Evolutionary conservation across 2,329 filamentous ascomycete species (phyloP).

Genomic region (Tympanopsis confertula): DNA sequence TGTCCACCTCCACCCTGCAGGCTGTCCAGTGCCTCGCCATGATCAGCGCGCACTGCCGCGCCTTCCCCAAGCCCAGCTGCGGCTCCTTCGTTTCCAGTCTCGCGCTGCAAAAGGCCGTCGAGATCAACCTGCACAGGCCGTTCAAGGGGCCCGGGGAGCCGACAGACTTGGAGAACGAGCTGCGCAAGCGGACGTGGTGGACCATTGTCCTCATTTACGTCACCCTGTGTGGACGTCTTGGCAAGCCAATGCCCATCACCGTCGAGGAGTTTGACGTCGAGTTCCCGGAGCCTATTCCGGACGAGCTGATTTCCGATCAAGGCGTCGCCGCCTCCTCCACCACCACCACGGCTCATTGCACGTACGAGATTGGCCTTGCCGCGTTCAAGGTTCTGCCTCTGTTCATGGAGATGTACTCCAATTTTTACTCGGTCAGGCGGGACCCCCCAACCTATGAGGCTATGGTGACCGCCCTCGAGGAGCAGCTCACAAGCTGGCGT

Average conservation of each 20-base stretch:
- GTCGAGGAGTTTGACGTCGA: slow-evolving; percentile 70
- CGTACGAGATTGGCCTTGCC: slow-evolving; percentile 54
- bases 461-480: slow-evolving; percentile 54
- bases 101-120: slow-evolving; percentile 58
- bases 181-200: slow-evolving; percentile 73
- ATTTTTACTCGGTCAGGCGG: slow-evolving; percentile 60
- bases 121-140: slow-evolving; percentile 66
- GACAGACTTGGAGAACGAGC: slow-evolving; percentile 56
- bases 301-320: slow-evolving; percentile 56
- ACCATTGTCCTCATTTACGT: slow-evolving; percentile 53
- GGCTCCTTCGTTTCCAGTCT: slow-evolving; percentile 57
- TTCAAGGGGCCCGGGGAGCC: slow-evolving; percentile 33
- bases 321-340: slow-evolving; percentile 45
- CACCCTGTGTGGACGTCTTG: slow-evolving; percentile 64
- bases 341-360: slow-evolving; percentile 44
- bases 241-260: slow-evolving; percentile 64
- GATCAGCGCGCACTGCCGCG: slow-evolving; percentile 61
- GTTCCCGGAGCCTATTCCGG: slow-evolving; percentile 59
- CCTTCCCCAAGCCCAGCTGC: slow-evolving; percentile 69
- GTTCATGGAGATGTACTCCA: slow-evolving; percentile 63
- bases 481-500: slow-evolving; percentile 49
- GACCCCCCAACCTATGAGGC: slow-evolving; percentile 51
- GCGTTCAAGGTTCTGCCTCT: slow-evolving; percentile 54
- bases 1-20: slow-evolving; percentile 46
- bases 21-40: slow-evolving; percentile 65